Evolutionary conservation across 108 stramenopile genomes (phyloP), one percentile per base, ranked within the genome.

Genomic region (Hondaea fermentalgiana): DNA sequence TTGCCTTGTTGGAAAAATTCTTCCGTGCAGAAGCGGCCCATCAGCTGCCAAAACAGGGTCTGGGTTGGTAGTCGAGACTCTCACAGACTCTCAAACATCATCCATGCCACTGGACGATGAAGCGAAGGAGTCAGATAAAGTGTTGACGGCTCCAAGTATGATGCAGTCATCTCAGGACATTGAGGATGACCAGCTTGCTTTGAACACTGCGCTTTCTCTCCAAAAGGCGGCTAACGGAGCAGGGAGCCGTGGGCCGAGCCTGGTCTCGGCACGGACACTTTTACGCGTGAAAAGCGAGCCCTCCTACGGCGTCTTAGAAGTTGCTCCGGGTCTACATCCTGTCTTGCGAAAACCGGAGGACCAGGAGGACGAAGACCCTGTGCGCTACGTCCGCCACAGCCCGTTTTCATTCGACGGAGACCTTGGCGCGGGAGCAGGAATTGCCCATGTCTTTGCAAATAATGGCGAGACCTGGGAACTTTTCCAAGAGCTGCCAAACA

Each of bases 381-480:
- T 83, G 6, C 72, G 72, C 5, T 83, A 83, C 72, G 72, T 83
- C 16, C 72, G 72, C 0, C 72, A 83, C 72, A 21, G 16, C 72
- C 72, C 72, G 5, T 83, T 83, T 44, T 83, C 72, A 0, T 83
- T 83, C 72, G 72, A 83, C 21, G 72, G 72, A 47, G 72, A 83
- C 72, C 72, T 83, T 83, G 72, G 72, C 8, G 72, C 6, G 21
- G 72, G 51, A 53, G 72, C 72, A 53, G 72, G n/a, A 5, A 83
- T 83, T 3, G 44, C 72, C 6, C 72, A 83, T 44, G 72, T 83
- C 49, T 83, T 83, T 23, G 72, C 72, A n/a, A 83, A 83, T 83
- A 83, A 83, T 3, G 72, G 72, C 12, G 72, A 83, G 72, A 83
- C 72, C 51, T 83, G 72, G 72, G 72, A 83, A 5, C 72, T 83